Evolutionary conservation across 2,329 filamentous ascomycete genomes (phyloP).

Genomic region (Lachnellula subtilissima): DNA sequence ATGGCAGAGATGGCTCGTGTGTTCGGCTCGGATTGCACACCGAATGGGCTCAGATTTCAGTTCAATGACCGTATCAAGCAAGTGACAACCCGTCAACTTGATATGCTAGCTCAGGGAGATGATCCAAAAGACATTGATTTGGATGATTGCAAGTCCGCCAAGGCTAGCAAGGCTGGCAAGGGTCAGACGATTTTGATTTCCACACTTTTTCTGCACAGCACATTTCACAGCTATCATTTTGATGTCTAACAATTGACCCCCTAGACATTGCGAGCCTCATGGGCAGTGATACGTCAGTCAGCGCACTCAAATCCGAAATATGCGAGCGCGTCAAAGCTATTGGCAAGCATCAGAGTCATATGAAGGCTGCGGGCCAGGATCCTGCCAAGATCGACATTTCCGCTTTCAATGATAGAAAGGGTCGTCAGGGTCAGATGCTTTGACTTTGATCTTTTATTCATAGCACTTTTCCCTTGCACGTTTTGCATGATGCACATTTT

Average conservation of each 20-base stretch:
- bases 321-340: background rate
- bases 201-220: background rate
- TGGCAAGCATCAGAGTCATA: background rate
- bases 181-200: constrained; percentile 1
- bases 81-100: constrained; percentile 44
- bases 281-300: background rate
- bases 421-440: background rate
- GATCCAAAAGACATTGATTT: constrained; percentile 35
- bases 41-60: constrained; percentile 18
- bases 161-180: background rate
- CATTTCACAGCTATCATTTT: background rate
- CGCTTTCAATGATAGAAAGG: background rate
- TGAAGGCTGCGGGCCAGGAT: background rate
- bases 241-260: background rate
- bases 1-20: constrained; percentile 17
- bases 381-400: constrained; percentile 1
- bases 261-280: constrained; percentile 4
- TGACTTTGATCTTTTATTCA: background rate
- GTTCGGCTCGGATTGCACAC: constrained; percentile 24
- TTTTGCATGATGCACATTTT: background rate
- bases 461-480: background rate
- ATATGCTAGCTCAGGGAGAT: constrained; percentile 40
- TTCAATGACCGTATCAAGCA: constrained; percentile 39
- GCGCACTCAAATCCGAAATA: background rate
- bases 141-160: constrained; percentile 9